A percentile compares a stretch with the other conserved stretches of the same genome.
Evolutionary conservation across 345 rosid species (phyloP).

Genomic region (Brassica juncea): DNA sequence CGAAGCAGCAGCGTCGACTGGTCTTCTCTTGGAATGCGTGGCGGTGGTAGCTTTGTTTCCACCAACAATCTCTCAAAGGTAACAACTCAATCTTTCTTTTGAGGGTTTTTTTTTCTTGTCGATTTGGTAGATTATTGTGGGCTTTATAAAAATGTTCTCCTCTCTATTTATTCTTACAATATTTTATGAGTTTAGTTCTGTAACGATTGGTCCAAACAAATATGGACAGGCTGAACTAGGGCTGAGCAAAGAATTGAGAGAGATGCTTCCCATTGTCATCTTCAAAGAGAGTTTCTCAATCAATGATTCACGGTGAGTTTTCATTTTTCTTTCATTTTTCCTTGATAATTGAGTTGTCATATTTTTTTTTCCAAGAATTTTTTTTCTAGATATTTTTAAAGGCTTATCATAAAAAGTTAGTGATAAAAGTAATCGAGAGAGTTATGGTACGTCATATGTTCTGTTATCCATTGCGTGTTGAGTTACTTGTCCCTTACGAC

Average conservation of each 20-base stretch:
- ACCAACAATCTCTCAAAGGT: slow-evolving; percentile 30
- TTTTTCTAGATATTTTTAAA: background rate
- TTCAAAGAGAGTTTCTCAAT: slow-evolving; percentile 73
- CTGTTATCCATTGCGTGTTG: background rate
- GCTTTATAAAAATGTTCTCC: background rate
- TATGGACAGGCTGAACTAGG: slow-evolving; percentile 60
- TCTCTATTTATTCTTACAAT: background rate
- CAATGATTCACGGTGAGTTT: slow-evolving; percentile 66
- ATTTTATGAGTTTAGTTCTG: slow-evolving; percentile 13
- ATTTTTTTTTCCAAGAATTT: background rate
- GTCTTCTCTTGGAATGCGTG: slow-evolving; percentile 66
- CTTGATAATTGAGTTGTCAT: background rate
- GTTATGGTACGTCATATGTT: slow-evolving; percentile 6
- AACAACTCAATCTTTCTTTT: background rate
- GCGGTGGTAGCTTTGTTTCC: slow-evolving; percentile 9
- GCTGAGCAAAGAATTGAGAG: slow-evolving; percentile 73
- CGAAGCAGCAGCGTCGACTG: slow-evolving; percentile 55
- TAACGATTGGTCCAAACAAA: background rate
- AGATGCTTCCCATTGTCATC: slow-evolving; percentile 78
- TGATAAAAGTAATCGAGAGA: background rate
- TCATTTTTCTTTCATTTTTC: background rate
- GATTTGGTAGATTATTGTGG: background rate
- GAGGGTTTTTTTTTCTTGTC: too few relatives aligned
- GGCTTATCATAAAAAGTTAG: background rate
- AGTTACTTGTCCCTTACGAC: slow-evolving; percentile 3